These are phyloP conservation scores for Fraxinus americana DNA, from an alignment of 257 asterid genomes.

Conservation along the genomic window DNA sequence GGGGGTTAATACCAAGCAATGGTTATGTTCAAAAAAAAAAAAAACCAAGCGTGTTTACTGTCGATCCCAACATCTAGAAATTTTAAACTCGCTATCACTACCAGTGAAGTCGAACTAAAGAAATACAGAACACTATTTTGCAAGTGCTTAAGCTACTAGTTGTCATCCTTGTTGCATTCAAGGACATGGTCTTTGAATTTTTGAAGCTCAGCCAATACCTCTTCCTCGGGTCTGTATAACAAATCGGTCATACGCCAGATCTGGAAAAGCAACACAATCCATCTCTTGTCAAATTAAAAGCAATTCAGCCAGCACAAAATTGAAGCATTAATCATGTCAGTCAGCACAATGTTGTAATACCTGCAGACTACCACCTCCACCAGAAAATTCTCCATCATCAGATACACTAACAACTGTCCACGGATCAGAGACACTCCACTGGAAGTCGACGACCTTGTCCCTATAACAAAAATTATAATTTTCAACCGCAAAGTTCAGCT, in stretches of 20 bases:
- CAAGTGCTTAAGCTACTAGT: not conserved
- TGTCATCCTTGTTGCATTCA: slow-evolving; percentile 64
- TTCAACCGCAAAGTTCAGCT: not conserved
- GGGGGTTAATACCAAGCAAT: too few relatives aligned
- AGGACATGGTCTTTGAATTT: slow-evolving; percentile 82
- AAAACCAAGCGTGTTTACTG: not conserved
- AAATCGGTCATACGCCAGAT: slow-evolving; percentile 94
- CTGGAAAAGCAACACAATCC: slow-evolving; percentile 41
- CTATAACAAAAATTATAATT: slow-evolving; percentile 42
- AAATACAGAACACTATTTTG: not conserved
- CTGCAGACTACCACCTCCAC: slow-evolving; percentile 98
- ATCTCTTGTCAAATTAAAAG: slow-evolving; percentile 17
- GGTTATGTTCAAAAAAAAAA: too few relatives aligned
- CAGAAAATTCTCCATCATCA: slow-evolving; percentile 31
- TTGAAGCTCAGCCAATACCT: slow-evolving; percentile 78
- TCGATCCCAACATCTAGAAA: not conserved
- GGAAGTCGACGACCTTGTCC: slow-evolving; percentile 94
- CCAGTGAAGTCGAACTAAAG: not conserved
- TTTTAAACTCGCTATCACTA: not conserved
- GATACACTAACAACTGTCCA: slow-evolving; percentile 88
- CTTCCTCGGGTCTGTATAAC: slow-evolving; percentile 79
- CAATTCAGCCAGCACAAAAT: slow-evolving; percentile 5
- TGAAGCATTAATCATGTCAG: not conserved
- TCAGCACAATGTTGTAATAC: slow-evolving; percentile 34
- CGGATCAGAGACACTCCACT: slow-evolving; percentile 86